phyloP scores from a whole-genome alignment of 495 filamentous ascomycete species.

The Penicillium argentinense region DNA sequence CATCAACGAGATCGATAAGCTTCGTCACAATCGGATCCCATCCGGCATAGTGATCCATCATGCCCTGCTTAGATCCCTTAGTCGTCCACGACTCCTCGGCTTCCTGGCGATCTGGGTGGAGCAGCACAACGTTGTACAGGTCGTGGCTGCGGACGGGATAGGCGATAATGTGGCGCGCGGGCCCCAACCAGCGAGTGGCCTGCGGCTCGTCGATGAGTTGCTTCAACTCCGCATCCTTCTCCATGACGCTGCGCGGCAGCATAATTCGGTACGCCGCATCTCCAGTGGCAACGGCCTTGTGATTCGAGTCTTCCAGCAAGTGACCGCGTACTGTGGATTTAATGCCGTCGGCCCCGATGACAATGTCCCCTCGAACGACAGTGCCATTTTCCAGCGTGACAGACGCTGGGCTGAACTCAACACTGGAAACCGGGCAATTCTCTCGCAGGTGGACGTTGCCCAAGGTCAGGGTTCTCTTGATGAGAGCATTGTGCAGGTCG shows the following conservation, averaged over 20 bases:
- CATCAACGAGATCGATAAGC: constrained; percentile 39
- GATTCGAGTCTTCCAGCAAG: constrained; percentile 24
- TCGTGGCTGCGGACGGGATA: constrained; percentile 46
- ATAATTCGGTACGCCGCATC: constrained; percentile 49
- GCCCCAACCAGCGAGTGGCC: constrained; percentile 46
- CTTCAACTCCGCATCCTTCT: constrained; percentile 35
- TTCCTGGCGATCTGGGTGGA: constrained; percentile 38
- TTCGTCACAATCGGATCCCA: constrained; percentile 39
- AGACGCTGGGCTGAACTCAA: constrained; percentile 29
- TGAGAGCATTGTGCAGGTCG: constrained; percentile 44
- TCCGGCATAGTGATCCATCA: constrained; percentile 41
- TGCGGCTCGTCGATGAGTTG: constrained; percentile 37
- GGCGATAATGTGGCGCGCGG: constrained; percentile 42
- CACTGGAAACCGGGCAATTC: constrained; percentile 33
- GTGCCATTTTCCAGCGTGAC: constrained; percentile 37
- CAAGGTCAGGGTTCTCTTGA: constrained; percentile 35
- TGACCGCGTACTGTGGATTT: constrained; percentile 40
- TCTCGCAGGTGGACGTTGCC: constrained; percentile 37
- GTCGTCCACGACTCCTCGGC: constrained; percentile 46
- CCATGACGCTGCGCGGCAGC: constrained; percentile 36
- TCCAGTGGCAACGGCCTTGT: constrained; percentile 37
- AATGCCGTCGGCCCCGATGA: constrained; percentile 50
- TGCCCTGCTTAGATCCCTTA: constrained; percentile 41
- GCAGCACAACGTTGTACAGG: constrained; percentile 44
- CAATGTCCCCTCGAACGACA: constrained; percentile 37